Evolutionary conservation across 2,329 filamentous ascomycete species (phyloP).

Genomic region (Aspergillus viridinutans): DNA sequence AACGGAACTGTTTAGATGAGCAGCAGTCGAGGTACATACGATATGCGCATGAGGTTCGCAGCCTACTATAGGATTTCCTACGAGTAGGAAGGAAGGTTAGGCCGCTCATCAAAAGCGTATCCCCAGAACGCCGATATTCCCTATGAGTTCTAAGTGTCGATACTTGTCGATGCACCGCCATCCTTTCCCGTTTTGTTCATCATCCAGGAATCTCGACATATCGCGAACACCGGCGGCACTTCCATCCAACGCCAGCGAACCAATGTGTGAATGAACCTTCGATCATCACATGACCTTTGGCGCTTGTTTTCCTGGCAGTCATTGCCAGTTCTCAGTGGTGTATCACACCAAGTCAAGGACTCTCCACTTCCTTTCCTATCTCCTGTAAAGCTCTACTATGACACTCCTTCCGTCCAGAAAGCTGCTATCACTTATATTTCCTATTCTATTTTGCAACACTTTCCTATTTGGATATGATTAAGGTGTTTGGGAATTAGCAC

Average conservation of each 20-base stretch:
- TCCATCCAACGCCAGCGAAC: background rate
- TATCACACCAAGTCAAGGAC: background rate
- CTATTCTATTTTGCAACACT: background rate
- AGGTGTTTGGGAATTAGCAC: background rate
- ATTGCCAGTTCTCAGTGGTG: background rate
- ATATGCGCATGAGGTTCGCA: too few species aligned
- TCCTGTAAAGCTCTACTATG: background rate
- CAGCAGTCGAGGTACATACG: background rate
- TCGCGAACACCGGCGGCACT: background rate
- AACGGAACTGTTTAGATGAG: background rate
- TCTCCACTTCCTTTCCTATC: background rate
- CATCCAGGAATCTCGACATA: background rate
- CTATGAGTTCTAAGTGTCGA: background rate
- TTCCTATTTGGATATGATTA: background rate
- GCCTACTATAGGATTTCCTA: background rate
- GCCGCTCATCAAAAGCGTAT: background rate
- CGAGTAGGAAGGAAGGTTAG: background rate
- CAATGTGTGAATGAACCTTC: background rate
- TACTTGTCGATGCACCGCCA: background rate
- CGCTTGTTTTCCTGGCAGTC: background rate
- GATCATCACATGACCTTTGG: background rate
- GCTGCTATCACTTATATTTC: background rate
- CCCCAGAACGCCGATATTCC: background rate
- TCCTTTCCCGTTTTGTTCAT: background rate
- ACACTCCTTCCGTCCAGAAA: background rate